Evolutionary conservation across 495 filamentous ascomycete species (phyloP), one percentile per base, ranked within the genome.

Genomic region (Xanthoparmelia taractica): DNA sequence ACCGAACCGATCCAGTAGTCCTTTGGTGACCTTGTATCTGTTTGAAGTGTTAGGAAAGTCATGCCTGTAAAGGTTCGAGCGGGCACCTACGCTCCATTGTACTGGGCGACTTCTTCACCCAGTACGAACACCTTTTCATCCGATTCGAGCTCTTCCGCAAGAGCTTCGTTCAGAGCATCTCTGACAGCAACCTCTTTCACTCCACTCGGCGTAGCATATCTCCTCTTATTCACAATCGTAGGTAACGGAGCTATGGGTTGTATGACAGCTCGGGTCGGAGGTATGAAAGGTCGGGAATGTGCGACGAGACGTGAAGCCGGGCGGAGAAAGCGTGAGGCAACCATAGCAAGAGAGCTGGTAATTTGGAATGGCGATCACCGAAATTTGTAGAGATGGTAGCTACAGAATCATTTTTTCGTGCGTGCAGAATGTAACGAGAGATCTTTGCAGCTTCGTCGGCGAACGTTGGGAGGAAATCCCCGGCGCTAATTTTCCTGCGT

Each of bases 31-130:
- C 78, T 98, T 98, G 86, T 98, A 98, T 69, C 85, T 87, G 70
- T 73, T 52, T 57, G 36, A 61, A 37, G 60, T 41, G 60, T 72
- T 61, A 69, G 69, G 27, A 2, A 20, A 31, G 2, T 52, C 27
- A 54, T 10, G 17, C 50, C 27, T 33, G 50, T 29, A 15, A 11
- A 55, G 12, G 17, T 61, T 34, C 25, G 29, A 27, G 27, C 55
- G 37, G 48, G 36, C 45, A 76, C 84, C 75, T 77, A 87, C 83
- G 94, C 94, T 81, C 94, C 94, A 75, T 98, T 97, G 79, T 97
- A 98, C 78, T 98, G 94, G 69, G 94, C 94, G 65, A 98, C 95
- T 80, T 98, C 94, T 80, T 98, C 94, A 61, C 94, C 94, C 67
- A 98, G 73, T 68, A 98, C 80, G 79, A 96, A 97, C 64, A 96